Evolutionary conservation across 306 rosid species (phyloP).

Genomic region (Ormosia emarginata): DNA sequence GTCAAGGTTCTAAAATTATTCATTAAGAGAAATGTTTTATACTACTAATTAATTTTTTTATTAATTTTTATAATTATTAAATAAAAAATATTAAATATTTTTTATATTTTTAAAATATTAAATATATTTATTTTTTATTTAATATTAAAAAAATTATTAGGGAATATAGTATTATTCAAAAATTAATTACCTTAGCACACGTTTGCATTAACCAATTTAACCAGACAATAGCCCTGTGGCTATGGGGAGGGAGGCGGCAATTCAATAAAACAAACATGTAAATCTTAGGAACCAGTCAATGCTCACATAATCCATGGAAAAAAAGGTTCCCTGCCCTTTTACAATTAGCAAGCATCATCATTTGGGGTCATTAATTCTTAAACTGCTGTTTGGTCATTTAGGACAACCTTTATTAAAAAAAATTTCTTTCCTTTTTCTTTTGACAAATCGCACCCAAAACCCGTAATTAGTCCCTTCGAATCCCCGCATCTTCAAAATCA

Average conservation of each 20-base stretch:
- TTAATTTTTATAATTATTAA: too few relatives aligned
- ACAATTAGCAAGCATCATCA: neutral
- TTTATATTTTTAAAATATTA: too few relatives aligned
- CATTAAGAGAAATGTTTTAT: too few relatives aligned
- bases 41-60: too few relatives aligned
- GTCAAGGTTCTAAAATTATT: too few relatives aligned
- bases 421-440: neutral
- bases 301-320: neutral
- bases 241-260: neutral
- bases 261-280: neutral
- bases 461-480: neutral
- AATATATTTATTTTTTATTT: too few relatives aligned
- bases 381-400: conserved; percentile 12
- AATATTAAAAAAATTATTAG: too few relatives aligned
- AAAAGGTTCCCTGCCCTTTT: neutral
- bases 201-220: neutral
- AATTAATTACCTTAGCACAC: neutral
- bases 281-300: neutral
- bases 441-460: conserved; percentile 6
- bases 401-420: neutral
- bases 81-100: too few relatives aligned
- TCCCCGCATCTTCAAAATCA: conserved; percentile 2
- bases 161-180: too few relatives aligned
- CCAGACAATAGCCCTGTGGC: neutral
- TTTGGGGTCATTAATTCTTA: neutral